These are phyloP conservation scores for Chlorophyllum brunneum DNA, from an alignment of 768 basidiomycete species.

Conservation along the genomic window DNA sequence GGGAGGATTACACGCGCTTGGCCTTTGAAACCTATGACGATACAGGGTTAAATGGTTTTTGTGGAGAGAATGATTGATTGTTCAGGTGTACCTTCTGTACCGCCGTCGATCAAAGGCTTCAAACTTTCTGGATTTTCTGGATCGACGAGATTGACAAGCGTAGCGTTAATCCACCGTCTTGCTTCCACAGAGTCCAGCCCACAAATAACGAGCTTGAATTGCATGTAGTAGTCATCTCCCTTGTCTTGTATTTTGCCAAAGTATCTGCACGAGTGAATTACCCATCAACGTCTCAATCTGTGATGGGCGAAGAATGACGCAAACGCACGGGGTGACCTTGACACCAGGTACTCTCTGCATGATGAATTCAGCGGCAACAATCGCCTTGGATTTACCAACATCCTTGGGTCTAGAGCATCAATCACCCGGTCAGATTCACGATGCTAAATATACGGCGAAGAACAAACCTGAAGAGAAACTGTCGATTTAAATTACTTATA, in stretches of 20 bases:
- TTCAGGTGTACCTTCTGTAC: conserved; percentile 77
- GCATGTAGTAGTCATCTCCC: conserved; percentile 89
- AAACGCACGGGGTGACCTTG: conserved; percentile 91
- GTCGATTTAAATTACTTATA: conserved; percentile 96
- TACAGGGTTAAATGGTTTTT: background rate
- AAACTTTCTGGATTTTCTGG: conserved; percentile 88
- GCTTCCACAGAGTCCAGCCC: conserved; percentile 98
- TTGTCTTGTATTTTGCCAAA: conserved; percentile 99
- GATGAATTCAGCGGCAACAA: conserved; percentile 90
- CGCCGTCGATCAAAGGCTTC: conserved; percentile 97
- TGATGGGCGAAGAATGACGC: background rate
- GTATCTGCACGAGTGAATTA: conserved; percentile 55
- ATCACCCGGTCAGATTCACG: background rate
- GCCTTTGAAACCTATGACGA: conserved; percentile 84
- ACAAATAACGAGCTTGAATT: conserved; percentile 96
- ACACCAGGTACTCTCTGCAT: conserved; percentile 96
- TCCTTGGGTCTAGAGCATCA: conserved; percentile 63
- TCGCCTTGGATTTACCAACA: conserved; percentile 93
- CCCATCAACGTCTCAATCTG: background rate
- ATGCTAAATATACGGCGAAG: background rate
- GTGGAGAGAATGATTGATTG: background rate
- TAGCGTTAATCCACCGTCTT: conserved; percentile 97
- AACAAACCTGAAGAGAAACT: conserved; percentile 91
- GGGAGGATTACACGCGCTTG: conserved; percentile 97
- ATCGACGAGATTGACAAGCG: conserved; percentile 92